Evolutionary conservation across 768 basidiomycete genomes (phyloP), one percentile per base, ranked within the genome.

Genomic region (Mrakia hoshinonis): DNA sequence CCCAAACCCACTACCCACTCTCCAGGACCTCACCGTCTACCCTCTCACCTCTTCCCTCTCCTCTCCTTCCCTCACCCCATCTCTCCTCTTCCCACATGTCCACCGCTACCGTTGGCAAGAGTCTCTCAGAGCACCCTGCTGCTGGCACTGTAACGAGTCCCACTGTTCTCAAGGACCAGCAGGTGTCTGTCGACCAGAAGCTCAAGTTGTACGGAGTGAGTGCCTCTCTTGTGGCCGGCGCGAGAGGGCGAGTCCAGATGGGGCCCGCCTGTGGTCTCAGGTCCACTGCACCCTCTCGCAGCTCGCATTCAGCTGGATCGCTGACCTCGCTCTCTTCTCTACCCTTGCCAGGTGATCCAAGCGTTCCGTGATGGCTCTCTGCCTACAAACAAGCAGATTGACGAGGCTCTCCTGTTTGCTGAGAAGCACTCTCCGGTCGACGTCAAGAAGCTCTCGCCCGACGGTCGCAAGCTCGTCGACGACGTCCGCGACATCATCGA

Each of bases 401-500:
- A 91, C 80, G 76, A 83, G 24, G 84, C 87, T 2, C 83, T 96
- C 69, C 79, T 81, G 66, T 58, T 34, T 29, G 64, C 54, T 20
- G 38, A 48, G 22, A 80, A 84, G 69, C 73, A 81, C 77, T 83
- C 86, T 11, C 87, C 87, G 15, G 84, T 92, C 52, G 83, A 88
- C 67, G 76, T 85, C 71, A 77, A 82, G 67, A 82, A 87, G 78
- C 85, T 97, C 62, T 92, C 90, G 0, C 82, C 84, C 0, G 89
- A 91, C 18, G 92, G 93, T 55, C 73, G 84, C 81, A 86, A 85
- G 75, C 86, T 97, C 74, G 81, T 93, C 51, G 81, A 85, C 66
- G 92, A 96, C 77, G 79, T 84, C n/a, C 84, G 86, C 54, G 86
- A 91, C 61, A 90, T 96, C 77, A 83, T 95, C 76, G 84, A 62